Conservation (phyloP, 306 rosid genomes). For the Herpetospermum pedunculosum region DNA sequence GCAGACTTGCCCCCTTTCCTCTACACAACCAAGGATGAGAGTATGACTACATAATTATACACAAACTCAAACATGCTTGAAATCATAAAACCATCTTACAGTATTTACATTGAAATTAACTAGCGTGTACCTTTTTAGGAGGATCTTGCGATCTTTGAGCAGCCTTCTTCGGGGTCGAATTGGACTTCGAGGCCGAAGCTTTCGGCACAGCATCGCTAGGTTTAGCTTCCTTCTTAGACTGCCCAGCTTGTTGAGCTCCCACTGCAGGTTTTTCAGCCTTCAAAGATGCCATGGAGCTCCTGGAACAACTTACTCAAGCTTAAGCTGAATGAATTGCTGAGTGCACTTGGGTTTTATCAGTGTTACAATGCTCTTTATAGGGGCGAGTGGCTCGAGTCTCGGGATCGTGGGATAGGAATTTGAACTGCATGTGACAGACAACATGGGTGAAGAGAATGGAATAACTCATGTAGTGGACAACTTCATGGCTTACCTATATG, state of each 20-base stretch:
- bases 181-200: constrained; percentile 30
- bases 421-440: constrained; percentile 2
- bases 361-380: neutral
- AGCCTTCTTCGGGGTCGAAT: constrained; percentile 39
- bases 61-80: neutral
- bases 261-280: constrained; percentile 26
- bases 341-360: neutral
- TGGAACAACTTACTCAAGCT: neutral
- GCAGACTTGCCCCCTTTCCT: constrained; percentile 58
- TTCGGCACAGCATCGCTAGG: constrained; percentile 16
- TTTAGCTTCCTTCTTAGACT: constrained; percentile 37
- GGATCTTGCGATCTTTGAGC: constrained; percentile 44
- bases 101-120: too few species aligned
- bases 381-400: neutral
- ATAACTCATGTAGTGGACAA: neutral
- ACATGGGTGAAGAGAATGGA: neutral
- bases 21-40: constrained; percentile 17
- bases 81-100: neutral
- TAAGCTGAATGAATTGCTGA: neutral
- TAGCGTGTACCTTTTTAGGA: constrained; percentile 45
- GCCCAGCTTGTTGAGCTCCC: constrained; percentile 32
- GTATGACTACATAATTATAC: neutral
- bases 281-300: constrained; percentile 26
- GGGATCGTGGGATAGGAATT: neutral
- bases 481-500: neutral